Base-by-base conservation (phyloP, 257 asterid species). In the Orobanche coerulescens region DNA sequence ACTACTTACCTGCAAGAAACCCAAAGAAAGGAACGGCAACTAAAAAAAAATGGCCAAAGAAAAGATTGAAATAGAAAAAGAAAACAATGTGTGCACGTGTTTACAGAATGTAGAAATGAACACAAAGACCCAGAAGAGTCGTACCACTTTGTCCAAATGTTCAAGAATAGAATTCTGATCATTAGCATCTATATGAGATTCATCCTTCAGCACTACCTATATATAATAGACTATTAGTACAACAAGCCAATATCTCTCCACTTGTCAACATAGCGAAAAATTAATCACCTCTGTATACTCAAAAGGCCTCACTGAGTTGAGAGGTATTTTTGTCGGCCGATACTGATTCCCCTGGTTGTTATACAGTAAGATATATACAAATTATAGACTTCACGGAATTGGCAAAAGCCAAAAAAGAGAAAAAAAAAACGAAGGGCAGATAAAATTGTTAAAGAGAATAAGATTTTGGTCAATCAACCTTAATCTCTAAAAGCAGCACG, bases 311-410 rank as follows among this genome's bases (percentile, higher is more conserved):
- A 92, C 98, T 44, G 95, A 81, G 61, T 58, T 81, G 61, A 92
- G 86, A 69, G 95, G 96, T 82, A 92, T 88, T 86, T 92, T 92
- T 24, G 94, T 82, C 37, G 98, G 95, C 18, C 96, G 94, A 62
- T 92, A 92, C 61, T 92, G 98, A 77, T 84, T 92, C 68, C 96
- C 96, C 98, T 88, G 61, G 43, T 72, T 61, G 36, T 68, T 66
- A 66, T 57, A 62, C 13, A 37, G 68, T 53, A 67, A 25, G 34
- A 67, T 46, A 58, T 28, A 63, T 54, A 68, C 52, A 56, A 61
- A 69, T 65, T 54, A 59, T n/a, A 66, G 22, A 65, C 10, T 39
- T 6, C 42, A 8, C 16, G 52, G 53, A 51, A 50, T 59, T 20
- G 46, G 28, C 14, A 31, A 37, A 33, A 15, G 28, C 19, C 19